These are phyloP conservation scores for Inonotus hispidus DNA, from an alignment of 1,284 basidiomycete genomes.

Conservation along the genomic window DNA sequence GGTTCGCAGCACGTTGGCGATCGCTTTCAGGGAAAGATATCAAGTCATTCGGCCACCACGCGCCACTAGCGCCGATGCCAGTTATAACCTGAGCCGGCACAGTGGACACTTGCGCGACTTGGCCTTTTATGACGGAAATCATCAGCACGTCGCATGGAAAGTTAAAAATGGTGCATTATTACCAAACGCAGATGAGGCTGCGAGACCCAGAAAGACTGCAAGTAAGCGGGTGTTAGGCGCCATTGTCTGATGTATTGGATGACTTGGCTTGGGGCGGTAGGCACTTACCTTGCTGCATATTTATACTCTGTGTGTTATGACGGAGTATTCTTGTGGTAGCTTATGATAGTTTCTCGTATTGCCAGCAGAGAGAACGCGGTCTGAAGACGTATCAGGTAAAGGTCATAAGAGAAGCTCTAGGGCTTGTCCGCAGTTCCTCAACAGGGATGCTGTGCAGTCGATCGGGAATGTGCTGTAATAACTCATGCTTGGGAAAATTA, in stretches of 20 bases:
- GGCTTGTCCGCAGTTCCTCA: neutral
- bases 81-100: constrained; percentile 22
- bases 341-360: neutral
- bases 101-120: constrained; percentile 17
- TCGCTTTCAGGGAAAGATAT: constrained; percentile 21
- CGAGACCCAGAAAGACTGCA: neutral
- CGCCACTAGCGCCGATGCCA: constrained; percentile 25
- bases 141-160: neutral
- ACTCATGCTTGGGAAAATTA: neutral
- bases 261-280: too few species aligned
- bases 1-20: constrained; percentile 18
- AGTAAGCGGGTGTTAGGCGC: neutral
- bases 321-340: neutral
- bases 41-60: constrained; percentile 25
- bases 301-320: neutral
- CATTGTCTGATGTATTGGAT: neutral
- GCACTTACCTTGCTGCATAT: neutral
- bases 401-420: neutral
- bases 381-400: neutral
- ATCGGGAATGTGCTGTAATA: neutral
- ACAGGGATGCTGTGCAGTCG: neutral
- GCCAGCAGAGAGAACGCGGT: neutral
- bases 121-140: neutral
- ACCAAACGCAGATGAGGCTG: neutral
- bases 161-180: neutral